Conservation (phyloP, 371 early-diverging fungal species). For the Dichotomocladium elegans region DNA sequence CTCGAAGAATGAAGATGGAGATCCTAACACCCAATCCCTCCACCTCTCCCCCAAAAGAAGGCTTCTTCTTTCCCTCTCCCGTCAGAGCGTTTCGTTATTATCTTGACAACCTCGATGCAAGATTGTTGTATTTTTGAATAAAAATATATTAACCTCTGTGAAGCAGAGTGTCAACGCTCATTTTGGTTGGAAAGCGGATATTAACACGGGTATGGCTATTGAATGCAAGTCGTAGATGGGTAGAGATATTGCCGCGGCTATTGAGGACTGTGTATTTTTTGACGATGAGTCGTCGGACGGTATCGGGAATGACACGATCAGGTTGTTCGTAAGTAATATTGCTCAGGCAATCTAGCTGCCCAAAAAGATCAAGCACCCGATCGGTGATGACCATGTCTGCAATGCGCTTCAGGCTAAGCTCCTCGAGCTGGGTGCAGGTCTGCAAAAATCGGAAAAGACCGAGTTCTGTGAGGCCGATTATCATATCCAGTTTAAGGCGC, state of each 20-base stretch:
- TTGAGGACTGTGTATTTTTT: background rate
- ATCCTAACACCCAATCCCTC: too few relatives aligned
- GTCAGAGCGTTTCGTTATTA: too few relatives aligned
- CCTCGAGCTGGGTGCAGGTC: background rate
- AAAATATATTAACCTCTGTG: background rate
- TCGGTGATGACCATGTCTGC: background rate
- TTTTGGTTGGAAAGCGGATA: background rate
- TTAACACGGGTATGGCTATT: slow-evolving; percentile 3
- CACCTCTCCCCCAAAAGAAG: too few relatives aligned
- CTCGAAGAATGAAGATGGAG: too few relatives aligned
- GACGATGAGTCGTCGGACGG: background rate
- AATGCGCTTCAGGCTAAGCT: background rate
- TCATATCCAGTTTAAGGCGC: background rate
- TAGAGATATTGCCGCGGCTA: background rate
- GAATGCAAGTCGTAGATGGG: background rate
- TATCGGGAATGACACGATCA: background rate
- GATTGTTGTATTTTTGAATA: background rate
- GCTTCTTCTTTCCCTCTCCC: too few relatives aligned
- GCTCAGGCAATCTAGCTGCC: background rate
- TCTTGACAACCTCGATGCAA: too few relatives aligned
- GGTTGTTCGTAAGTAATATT: background rate
- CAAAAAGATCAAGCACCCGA: background rate
- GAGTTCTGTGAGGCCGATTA: background rate
- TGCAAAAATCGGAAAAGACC: background rate
- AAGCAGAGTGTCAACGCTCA: background rate